Evolutionary conservation across 805 yeast species (phyloP), one percentile per base, ranked within the genome.

Genomic region (Spathaspora boniae): DNA sequence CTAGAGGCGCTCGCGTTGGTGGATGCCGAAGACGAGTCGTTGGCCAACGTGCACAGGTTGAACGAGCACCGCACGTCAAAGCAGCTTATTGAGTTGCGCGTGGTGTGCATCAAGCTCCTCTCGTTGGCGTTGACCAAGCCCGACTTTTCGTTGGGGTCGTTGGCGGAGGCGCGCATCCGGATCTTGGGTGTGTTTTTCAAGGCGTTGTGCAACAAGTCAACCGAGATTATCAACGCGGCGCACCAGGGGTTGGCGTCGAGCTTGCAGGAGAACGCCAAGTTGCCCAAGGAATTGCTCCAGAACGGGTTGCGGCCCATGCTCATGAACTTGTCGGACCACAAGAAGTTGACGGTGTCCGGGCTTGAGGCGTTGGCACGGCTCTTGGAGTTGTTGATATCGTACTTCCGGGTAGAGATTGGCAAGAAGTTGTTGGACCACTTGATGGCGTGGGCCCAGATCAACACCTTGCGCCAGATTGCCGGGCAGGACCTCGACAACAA

Each of bases 351-450:
- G 0, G 93, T 86, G 1, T 74, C 86, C 2, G 96, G 97, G 2
- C 66, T 93, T 14, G 96, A 91, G 51, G 96, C 98, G 0, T 67
- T 93, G 16, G 94, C 97, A 0, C 69, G 94, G 29, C 68, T 93
- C 21, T 68, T 93, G 27, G 96, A 91, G 51, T 66, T 94, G 16
- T 66, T 93, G 45, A 88, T 91, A 23, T 86, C 94, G 3, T 91
- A 93, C 51, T 93, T 93, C 70, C 84, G 94, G 55, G 97, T 94
- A 14, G 99, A 93, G 56, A 91, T 93, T 46, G 99, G 99, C 21
- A 75, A 88, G 33, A 93, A 93, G 50, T 63, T 93, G 34, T 70
- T 94, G 21, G 98, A 93, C 53, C 98, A 93, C 59, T 68, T 93
- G 45, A 83, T 82, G 75, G 96, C 97, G 0, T 89, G 96, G 95